A percentile compares a stretch with the other conserved stretches of the same genome.
Evolutionary conservation across 129 eudicot species (phyloP).

Genomic region (Flaveria sonorensis): DNA sequence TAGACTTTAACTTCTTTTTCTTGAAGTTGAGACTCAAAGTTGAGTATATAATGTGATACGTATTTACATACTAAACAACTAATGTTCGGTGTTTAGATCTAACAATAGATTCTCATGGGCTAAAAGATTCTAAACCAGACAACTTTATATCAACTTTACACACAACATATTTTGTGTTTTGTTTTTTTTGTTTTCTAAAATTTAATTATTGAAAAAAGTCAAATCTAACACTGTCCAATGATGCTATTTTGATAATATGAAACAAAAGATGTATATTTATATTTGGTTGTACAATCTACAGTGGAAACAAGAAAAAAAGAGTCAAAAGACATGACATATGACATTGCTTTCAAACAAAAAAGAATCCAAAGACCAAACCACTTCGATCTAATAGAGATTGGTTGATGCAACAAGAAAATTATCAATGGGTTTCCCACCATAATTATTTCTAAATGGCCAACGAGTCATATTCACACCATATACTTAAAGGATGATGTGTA

Average conservation of each 20-base stretch:
- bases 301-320: not conserved
- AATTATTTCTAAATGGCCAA: conserved; percentile 31
- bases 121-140: no score
- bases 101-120: no score
- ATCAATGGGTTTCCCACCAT: conserved; percentile 33
- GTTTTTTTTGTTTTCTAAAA: no score
- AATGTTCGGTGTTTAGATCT: no score
- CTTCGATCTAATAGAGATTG: conserved; percentile 29
- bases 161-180: no score
- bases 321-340: conserved; percentile 18
- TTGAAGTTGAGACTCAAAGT: no score
- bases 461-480: conserved; percentile 19
- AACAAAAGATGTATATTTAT: not conserved
- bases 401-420: conserved; percentile 29
- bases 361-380: conserved; percentile 2
- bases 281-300: not conserved
- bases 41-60: not conserved
- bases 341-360: conserved; percentile 28
- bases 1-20: no score
- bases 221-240: no score
- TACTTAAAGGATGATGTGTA: conserved; percentile 11
- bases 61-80: no score
- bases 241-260: not conserved
- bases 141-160: no score
- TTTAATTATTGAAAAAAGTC: no score